These are phyloP conservation scores for Primulina eburnea DNA, from an alignment of 257 asterid species.

Conservation along the genomic window DNA sequence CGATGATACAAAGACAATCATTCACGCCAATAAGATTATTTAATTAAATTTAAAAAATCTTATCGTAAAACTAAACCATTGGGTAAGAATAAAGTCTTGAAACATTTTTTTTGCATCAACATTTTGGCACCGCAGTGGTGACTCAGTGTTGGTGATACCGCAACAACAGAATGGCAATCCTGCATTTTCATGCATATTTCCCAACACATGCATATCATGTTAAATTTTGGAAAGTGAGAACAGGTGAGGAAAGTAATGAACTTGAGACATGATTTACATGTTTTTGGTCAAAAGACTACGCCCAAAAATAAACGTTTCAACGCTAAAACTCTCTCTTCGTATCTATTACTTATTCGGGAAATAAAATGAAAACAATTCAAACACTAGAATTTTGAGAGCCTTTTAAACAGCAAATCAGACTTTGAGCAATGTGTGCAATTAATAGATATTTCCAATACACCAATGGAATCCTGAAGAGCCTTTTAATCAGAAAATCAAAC, in stretches of 20 bases:
- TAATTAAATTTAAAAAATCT: neutral
- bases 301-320: neutral
- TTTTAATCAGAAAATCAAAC: neutral
- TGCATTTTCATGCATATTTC: neutral
- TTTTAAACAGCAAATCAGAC: too few relatives aligned
- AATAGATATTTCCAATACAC: too few relatives aligned
- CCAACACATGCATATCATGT: neutral
- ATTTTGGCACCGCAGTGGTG: neutral
- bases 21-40: neutral
- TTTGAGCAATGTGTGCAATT: too few relatives aligned
- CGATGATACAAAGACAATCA: neutral
- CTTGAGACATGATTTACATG: neutral
- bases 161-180: neutral
- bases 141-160: too few relatives aligned
- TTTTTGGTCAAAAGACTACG: neutral
- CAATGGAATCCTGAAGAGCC: too few relatives aligned
- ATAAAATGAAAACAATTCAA: too few relatives aligned
- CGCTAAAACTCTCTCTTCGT: neutral
- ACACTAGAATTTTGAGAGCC: too few relatives aligned
- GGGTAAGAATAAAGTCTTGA: neutral
- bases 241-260: neutral
- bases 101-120: neutral
- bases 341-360: neutral
- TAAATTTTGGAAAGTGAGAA: neutral
- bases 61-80: neutral